phyloP scores from a whole-genome alignment of 2,329 filamentous ascomycete genomes.

The Mariannaea elegans region DNA sequence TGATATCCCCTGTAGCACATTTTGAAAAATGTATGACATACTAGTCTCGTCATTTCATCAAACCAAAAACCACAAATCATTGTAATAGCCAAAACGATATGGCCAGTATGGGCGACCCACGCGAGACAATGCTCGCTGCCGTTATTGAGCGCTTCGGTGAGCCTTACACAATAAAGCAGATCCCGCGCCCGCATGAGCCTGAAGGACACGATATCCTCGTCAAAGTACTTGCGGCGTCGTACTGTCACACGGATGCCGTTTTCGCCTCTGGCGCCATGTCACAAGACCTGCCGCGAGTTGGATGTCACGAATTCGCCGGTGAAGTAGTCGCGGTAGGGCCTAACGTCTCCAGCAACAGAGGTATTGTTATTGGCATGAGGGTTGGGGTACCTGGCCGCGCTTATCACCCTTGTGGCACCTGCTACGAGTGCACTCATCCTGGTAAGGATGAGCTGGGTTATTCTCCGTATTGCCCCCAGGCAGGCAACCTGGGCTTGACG shows the following conservation, averaged over 20 bases:
- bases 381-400: constrained; percentile 18
- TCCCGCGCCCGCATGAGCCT: background rate
- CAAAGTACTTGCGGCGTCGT: constrained; percentile 16
- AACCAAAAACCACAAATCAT: too few species aligned
- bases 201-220: constrained; percentile 10
- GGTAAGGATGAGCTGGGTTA: constrained; percentile 5
- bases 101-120: constrained; percentile 10
- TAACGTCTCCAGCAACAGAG: background rate
- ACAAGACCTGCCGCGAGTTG: constrained; percentile 9
- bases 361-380: background rate
- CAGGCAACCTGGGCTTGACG: constrained; percentile 10
- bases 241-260: constrained; percentile 18
- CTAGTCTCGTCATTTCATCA: too few species aligned
- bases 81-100: too few species aligned
- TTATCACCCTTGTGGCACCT: constrained; percentile 16
- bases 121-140: background rate
- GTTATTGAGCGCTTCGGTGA: constrained; percentile 7
- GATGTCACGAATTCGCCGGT: constrained; percentile 18
- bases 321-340: constrained; percentile 4
- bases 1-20: too few species aligned
- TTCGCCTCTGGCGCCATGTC: constrained; percentile 9
- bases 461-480: constrained; percentile 6
- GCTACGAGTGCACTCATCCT: constrained; percentile 13
- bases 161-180: constrained; percentile 6
- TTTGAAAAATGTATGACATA: too few species aligned